These are phyloP conservation scores for Trichosporon sp. DNA, from an alignment of 1,284 basidiomycete genomes.

Conservation along the genomic window DNA sequence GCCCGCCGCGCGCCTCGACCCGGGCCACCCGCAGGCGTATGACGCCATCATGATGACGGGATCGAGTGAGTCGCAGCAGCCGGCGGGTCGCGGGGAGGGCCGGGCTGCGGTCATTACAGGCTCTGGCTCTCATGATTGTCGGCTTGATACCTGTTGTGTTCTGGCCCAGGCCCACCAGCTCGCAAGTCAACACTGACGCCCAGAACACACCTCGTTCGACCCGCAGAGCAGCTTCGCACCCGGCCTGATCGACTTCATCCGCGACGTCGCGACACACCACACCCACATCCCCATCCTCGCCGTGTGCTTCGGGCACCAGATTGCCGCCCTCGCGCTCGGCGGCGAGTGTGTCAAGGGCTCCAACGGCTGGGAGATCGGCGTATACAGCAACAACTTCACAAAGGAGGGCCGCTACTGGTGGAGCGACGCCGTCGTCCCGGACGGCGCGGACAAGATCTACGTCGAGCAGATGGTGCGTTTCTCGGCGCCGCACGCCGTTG, in stretches of 20 bases:
- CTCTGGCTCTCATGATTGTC: too few species aligned
- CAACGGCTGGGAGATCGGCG: conserved; percentile 55
- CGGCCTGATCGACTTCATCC: conserved; percentile 36
- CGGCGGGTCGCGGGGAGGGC: background rate
- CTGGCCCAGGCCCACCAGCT: background rate
- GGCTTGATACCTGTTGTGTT: too few species aligned
- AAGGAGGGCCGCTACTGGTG: conserved; percentile 50
- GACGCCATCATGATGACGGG: conserved; percentile 56
- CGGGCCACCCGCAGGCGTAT: conserved; percentile 39
- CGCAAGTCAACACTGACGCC: background rate
- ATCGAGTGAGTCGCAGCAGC: conserved; percentile 42
- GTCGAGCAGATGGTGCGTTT: conserved; percentile 27
- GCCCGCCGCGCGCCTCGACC: conserved; percentile 41
- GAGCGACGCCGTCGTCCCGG: conserved; percentile 39
- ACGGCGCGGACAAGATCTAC: conserved; percentile 38
- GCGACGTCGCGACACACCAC: conserved; percentile 24
- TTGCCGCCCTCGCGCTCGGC: conserved; percentile 54
- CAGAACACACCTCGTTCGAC: conserved; percentile 45
- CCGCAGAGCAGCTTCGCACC: conserved; percentile 33
- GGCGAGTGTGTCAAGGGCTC: conserved; percentile 47
- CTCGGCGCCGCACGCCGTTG: too few species aligned
- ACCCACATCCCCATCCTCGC: conserved; percentile 43
- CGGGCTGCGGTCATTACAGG: background rate
- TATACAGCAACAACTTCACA: conserved; percentile 49
- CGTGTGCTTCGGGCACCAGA: conserved; percentile 56